Evolutionary conservation across 306 rosid genomes (phyloP).

Genomic region (Morella rubra): DNA sequence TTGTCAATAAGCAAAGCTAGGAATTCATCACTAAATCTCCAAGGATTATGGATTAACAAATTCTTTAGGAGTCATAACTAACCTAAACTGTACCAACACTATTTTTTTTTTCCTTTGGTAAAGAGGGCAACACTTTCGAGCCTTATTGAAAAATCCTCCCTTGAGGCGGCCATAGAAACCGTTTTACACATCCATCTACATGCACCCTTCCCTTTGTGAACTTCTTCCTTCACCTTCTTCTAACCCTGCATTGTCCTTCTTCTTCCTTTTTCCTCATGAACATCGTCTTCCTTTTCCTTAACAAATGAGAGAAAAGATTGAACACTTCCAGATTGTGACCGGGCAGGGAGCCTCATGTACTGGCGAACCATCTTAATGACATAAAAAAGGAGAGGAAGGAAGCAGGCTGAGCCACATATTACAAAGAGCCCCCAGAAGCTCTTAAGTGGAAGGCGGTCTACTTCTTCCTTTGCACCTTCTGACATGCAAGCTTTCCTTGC

Average conservation of each 20-base stretch:
- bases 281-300: slow-evolving; percentile 63
- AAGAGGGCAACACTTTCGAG: no score
- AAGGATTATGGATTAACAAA: no score
- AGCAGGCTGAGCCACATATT: slow-evolving; percentile 62
- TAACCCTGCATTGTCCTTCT: slow-evolving; percentile 35
- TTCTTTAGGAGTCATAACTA: no score
- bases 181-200: neutral
- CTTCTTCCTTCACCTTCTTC: slow-evolving; percentile 62
- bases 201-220: slow-evolving; percentile 38
- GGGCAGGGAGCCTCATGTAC: slow-evolving; percentile 42
- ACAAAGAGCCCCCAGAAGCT: slow-evolving; percentile 88
- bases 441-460: slow-evolving; percentile 62
- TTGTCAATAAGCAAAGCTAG: no score
- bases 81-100: no score
- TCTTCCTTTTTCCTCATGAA: slow-evolving; percentile 22
- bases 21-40: no score
- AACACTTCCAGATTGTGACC: slow-evolving; percentile 35
- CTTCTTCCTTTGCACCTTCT: slow-evolving; percentile 56
- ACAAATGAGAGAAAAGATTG: slow-evolving; percentile 64
- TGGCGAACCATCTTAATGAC: slow-evolving; percentile 46
- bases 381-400: slow-evolving; percentile 56
- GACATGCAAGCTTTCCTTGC: slow-evolving; percentile 62
- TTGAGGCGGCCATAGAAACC: no score
- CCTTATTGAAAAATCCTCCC: no score
- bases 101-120: no score